phyloP scores from a whole-genome alignment of 2,329 filamentous ascomycete genomes.

The Trichoderma koningii region DNA sequence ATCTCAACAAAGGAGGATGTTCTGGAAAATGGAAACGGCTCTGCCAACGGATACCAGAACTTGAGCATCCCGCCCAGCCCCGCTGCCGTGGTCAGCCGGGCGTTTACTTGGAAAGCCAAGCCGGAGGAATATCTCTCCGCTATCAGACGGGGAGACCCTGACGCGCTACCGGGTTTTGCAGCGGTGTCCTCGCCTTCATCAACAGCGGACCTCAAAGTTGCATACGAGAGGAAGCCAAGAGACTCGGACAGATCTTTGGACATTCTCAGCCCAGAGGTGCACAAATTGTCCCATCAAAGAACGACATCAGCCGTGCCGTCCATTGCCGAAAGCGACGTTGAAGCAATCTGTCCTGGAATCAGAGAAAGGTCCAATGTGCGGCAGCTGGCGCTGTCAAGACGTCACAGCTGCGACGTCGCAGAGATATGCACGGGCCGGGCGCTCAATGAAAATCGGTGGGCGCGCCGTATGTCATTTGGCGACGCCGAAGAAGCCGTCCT shows the following conservation, averaged over 20 bases:
- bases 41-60: constrained; percentile 28
- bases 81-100: constrained; percentile 46
- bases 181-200: constrained; percentile 36
- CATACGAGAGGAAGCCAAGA: constrained; percentile 31
- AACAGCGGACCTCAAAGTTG: constrained; percentile 33
- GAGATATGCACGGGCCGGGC: constrained; percentile 36
- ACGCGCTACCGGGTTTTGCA: constrained; percentile 34
- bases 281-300: constrained; percentile 45
- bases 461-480: constrained; percentile 73
- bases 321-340: constrained; percentile 51
- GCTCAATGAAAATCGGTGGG: constrained; percentile 64
- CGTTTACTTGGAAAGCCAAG: constrained; percentile 66
- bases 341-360: constrained; percentile 10
- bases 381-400: constrained; percentile 59
- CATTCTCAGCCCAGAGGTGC: constrained; percentile 45
- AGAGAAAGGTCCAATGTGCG: constrained; percentile 42
- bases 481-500: constrained; percentile 74
- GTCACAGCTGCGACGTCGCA: constrained; percentile 56
- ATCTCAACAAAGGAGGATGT: constrained; percentile 53
- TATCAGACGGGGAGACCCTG: constrained; percentile 43
- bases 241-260: constrained; percentile 36
- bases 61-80: constrained; percentile 42
- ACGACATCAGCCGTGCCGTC: constrained; percentile 59
- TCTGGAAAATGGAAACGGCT: constrained; percentile 38
- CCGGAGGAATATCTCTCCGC: constrained; percentile 59